These are phyloP conservation scores for Aciculosporium take DNA, from an alignment of 2,329 filamentous ascomycete genomes.

Conservation along the genomic window DNA sequence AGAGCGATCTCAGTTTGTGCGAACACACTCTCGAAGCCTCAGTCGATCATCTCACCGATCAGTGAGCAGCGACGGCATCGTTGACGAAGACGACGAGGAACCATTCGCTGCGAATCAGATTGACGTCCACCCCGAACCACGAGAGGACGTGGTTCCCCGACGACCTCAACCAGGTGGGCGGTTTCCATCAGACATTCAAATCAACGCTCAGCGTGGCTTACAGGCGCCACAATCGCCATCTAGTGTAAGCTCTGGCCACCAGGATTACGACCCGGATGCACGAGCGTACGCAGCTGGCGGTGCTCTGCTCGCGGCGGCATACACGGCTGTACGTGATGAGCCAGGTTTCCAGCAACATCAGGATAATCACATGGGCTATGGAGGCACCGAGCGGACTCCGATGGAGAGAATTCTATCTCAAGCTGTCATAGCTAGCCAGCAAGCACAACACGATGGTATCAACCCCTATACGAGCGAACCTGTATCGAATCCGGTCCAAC, in stretches of 20 bases:
- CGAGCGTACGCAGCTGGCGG: constrained; percentile 46
- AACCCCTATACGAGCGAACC: constrained; percentile 42
- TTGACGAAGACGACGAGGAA: constrained; percentile 58
- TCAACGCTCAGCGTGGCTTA: constrained; percentile 65
- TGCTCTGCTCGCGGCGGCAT: constrained; percentile 27
- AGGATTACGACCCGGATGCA: constrained; percentile 31
- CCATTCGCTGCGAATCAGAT: constrained; percentile 40
- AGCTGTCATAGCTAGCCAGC: constrained; percentile 34
- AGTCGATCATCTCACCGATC: constrained; percentile 52
- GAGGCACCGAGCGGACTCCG: constrained; percentile 28
- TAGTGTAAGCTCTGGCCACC: constrained; percentile 59
- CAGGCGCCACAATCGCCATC: constrained; percentile 65
- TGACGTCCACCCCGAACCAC: constrained; percentile 30
- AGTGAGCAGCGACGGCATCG: constrained; percentile 61
- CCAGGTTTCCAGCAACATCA: background rate
- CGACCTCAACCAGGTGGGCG: constrained; percentile 86
- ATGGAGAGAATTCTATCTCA: constrained; percentile 36
- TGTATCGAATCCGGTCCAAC: constrained; percentile 11
- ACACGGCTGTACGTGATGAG: constrained; percentile 17
- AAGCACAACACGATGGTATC: constrained; percentile 39
- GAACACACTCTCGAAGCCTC: constrained; percentile 62
- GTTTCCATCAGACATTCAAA: constrained; percentile 87
- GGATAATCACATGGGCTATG: constrained; percentile 24
- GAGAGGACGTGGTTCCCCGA: constrained; percentile 38
- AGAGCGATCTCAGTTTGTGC: constrained; percentile 76